Percentiles rank a stretch among this genome's conserved stretches.
These are phyloP conservation scores for Eimeria nieschulzi DNA, from an alignment of 169 alveolate genomes.

Conservation along the genomic window DNA sequence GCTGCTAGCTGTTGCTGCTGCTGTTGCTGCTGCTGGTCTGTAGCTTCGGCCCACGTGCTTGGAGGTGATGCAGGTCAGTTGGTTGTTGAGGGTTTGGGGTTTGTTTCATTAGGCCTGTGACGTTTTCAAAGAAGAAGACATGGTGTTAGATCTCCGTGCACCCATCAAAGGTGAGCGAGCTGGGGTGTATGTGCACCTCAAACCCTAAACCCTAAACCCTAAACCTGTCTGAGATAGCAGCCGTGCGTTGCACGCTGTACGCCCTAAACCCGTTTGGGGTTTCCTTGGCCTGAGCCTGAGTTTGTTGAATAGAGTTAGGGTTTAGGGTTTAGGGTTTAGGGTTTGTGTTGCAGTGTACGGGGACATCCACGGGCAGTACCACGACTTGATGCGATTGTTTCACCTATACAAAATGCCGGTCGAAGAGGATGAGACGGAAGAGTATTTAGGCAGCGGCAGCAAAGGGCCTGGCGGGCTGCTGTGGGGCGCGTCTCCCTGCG, in stretches of 20 bases:
- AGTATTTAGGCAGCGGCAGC: constrained; percentile 65
- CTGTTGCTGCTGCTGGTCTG: not conserved
- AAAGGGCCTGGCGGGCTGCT: not conserved
- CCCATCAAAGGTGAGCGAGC: constrained; percentile 88
- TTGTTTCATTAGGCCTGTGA: constrained; percentile 25
- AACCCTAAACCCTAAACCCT: not conserved
- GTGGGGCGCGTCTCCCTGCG: constrained; percentile 71
- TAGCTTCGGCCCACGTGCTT: not conserved
- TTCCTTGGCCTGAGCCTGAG: too few relatives aligned
- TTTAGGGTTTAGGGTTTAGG: not conserved
- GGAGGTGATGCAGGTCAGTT: not conserved
- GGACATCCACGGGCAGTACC: constrained; percentile 99
- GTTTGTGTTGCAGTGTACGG: constrained; percentile 89
- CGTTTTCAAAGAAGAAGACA: constrained; percentile 91
- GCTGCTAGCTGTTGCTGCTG: not conserved
- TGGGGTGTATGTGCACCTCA: not conserved
- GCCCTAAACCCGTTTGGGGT: too few relatives aligned
- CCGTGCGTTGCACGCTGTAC: too few relatives aligned
- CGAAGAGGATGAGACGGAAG: constrained; percentile 85
- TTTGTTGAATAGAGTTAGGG: not conserved
- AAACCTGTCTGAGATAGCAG: not conserved
- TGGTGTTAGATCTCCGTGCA: constrained; percentile 96
- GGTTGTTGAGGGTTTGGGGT: not conserved
- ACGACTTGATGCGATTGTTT: constrained; percentile 97
- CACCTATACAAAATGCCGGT: constrained; percentile 88